Percentiles rank a stretch among this genome's conserved stretches.
Evolutionary conservation across 345 rosid species (phyloP).

Genomic region (Pugionium dolabratum): DNA sequence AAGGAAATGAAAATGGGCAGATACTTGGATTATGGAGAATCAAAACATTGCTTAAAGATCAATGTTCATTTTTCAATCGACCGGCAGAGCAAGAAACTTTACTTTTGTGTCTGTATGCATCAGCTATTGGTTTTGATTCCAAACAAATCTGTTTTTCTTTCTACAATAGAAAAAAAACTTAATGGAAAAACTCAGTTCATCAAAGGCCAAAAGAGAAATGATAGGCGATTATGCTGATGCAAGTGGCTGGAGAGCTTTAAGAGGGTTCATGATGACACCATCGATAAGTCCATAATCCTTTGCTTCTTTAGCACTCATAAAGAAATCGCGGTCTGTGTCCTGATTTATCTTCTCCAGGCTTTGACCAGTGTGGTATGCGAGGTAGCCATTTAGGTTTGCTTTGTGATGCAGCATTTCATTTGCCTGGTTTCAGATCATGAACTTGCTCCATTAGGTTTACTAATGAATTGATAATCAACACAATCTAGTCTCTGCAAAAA

Average conservation of each 20-base stretch:
- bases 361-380: conserved; percentile 93
- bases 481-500: neutral
- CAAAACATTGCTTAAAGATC: conserved; percentile 10
- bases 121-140: conserved; percentile 34
- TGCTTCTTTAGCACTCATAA: conserved; percentile 97
- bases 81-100: conserved; percentile 28
- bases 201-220: conserved; percentile 10
- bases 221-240: conserved; percentile 26
- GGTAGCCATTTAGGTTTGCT: conserved; percentile 85
- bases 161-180: conserved; percentile 14
- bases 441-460: conserved; percentile 4
- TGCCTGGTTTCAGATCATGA: conserved; percentile 52
- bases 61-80: conserved; percentile 15
- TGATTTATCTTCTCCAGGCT: conserved; percentile 73
- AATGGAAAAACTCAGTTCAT: conserved; percentile 10
- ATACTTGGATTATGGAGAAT: conserved; percentile 3
- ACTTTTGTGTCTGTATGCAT: conserved; percentile 31
- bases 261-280: conserved; percentile 87
- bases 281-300: conserved; percentile 90
- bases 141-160: conserved; percentile 28
- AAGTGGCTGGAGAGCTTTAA: conserved; percentile 80
- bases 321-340: conserved; percentile 95
- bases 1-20: neutral
- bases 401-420: conserved; percentile 96
- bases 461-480: neutral